Conservation (phyloP, 805 yeast genomes). For the Metschnikowia similis region DNA sequence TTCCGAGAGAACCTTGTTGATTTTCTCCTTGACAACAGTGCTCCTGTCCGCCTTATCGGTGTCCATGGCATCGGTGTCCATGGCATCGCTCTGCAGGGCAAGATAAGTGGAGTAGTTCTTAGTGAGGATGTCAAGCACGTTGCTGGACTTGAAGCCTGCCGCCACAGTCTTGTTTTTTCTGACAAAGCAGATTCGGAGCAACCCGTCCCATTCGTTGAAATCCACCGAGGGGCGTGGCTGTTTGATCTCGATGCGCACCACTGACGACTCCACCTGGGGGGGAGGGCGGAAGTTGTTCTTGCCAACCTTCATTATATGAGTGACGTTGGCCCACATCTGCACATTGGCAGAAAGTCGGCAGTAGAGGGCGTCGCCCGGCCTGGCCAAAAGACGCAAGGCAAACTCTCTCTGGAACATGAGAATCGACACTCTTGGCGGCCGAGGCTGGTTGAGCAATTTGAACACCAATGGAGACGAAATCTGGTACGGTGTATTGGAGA, state of each 20-base stretch:
- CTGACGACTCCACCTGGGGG: constrained; percentile 96
- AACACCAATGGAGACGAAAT: constrained; percentile 95
- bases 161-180: constrained; percentile 90
- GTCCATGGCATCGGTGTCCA: constrained; percentile 36
- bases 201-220: constrained; percentile 95
- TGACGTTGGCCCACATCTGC: constrained; percentile 99
- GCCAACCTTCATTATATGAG: constrained; percentile 98
- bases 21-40: constrained; percentile 59
- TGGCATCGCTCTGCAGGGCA: constrained; percentile 44
- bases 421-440: constrained; percentile 91
- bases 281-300: constrained; percentile 96
- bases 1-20: constrained; percentile 67
- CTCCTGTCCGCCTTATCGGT: constrained; percentile 25
- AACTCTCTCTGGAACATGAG: constrained; percentile 98
- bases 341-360: constrained; percentile 94
- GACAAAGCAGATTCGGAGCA: constrained; percentile 84
- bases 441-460: constrained; percentile 82
- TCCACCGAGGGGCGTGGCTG: constrained; percentile 91
- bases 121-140: constrained; percentile 76
- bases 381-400: constrained; percentile 86
- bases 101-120: constrained; percentile 82
- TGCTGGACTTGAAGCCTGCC: constrained; percentile 84
- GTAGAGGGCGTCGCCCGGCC: constrained; percentile 94
- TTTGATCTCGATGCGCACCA: constrained; percentile 89
- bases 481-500: constrained; percentile 96